Base-by-base conservation (phyloP, 805 yeast genomes). In the Citeromyces nyonsensis region DNA sequence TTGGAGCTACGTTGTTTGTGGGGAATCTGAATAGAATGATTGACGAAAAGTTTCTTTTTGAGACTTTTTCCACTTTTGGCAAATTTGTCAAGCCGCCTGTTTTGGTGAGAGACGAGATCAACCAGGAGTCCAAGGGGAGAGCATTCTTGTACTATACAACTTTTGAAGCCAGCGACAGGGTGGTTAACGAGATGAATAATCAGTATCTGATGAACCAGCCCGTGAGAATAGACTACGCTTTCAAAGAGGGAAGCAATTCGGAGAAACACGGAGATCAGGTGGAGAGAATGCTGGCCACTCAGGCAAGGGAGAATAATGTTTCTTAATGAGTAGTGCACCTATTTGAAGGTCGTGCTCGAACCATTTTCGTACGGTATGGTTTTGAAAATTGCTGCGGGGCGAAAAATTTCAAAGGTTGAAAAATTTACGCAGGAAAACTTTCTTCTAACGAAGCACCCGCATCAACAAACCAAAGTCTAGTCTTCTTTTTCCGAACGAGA, bases 201-300 rank as follows among this genome's bases (percentile, higher is more conserved):
- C 73, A 72, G 35, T 59, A 69, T 35, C 56, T 91, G 10, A 69
- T 81, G 71, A 84, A 82, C 48, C 61, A 61, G 37, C 67, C 66
- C 20, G 58, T 83, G 5, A 49, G 53, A 2, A 58, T 86, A 2
- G 67, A 68, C 24, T 85, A 84, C 47, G 91, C 95, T 0, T 72
- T 62, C 44, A 83, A 81, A 51, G 71, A 69, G 35, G 69, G 59
- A 33, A 66, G 61, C 12, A 62, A 66, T 36, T 41, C 36, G 6
- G 47, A 66, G 36, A 70, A 70, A 31, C 93, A 82, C 43, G 95
- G 95, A n/a, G 86, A 78, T 42, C 65, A 63, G 26, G 70, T 73
- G 0, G 95, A 86, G 48, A 61, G 95, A 42, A 40, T 66, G 33
- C 59, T 85, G 34, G 86, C 88, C 8, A 59, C 57, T 25, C 73